A percentile compares a stretch with the other conserved stretches of the same genome.
Conservation (phyloP, 192 early-diverging fungal genomes). For the Borealophlyctis nickersoniae region DNA sequence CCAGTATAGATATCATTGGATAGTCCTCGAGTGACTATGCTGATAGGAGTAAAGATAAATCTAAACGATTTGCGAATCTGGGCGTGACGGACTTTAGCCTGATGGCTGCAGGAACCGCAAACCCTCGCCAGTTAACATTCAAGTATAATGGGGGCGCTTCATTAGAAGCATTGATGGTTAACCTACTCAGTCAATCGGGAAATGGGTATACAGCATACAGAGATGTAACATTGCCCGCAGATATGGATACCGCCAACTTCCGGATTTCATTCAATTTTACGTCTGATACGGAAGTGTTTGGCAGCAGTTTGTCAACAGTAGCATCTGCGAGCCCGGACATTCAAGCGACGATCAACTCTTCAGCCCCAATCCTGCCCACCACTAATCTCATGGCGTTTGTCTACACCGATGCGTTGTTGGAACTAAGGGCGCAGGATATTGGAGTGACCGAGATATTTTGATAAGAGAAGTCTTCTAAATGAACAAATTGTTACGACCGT, state of each 20-base stretch:
- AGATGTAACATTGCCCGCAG: not conserved
- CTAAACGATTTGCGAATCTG: not conserved
- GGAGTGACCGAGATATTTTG: not conserved
- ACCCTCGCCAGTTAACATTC: not conserved
- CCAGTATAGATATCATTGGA: not conserved
- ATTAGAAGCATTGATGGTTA: not conserved
- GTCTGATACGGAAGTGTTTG: not conserved
- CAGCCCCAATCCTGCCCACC: not conserved
- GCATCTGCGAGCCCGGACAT: not conserved
- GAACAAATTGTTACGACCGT: too few relatives aligned
- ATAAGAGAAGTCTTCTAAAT: not conserved
- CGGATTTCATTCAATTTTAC: not conserved
- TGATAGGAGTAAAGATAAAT: not conserved
- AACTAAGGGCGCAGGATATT: not conserved
- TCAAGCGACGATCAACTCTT: not conserved
- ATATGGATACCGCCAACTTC: not conserved
- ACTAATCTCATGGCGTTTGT: not conserved
- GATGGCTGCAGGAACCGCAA: not conserved
- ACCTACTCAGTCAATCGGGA: not conserved
- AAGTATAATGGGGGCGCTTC: not conserved
- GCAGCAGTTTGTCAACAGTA: not conserved
- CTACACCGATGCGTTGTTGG: not conserved
- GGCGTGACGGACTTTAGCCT: not conserved
- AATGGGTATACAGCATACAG: not conserved
- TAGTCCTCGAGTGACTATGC: not conserved